Evolutionary conservation across 2,329 filamentous ascomycete species (phyloP), one percentile per base, ranked within the genome.

Genomic region (Gaeumannomyces sp.): DNA sequence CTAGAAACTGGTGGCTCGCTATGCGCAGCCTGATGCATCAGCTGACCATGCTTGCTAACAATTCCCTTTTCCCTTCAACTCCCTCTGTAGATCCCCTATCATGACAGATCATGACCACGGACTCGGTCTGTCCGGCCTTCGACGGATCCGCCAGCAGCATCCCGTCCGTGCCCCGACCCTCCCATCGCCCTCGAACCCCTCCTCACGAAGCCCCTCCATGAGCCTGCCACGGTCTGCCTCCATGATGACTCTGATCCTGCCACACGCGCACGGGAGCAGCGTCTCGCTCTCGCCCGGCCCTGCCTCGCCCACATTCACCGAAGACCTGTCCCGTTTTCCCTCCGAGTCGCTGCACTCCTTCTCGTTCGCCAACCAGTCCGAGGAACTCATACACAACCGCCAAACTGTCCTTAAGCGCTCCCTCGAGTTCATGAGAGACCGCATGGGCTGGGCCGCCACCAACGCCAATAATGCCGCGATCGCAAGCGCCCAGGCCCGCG

Each of bases 311-410:
- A 85, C 85, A 67, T 92, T 93, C 73, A 85, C 87, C 72, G 95
- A 98, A 79, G 95, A 99, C 73, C 85, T 99, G 60, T 89, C 89
- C 60, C 89, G 93, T 62, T 99, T 99, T 74, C 94, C 95, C 1
- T 92, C 92, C 70, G 95, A 99, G 75, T 99, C 95, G 7, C 81
- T 99, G 60, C 95, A 99, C 77, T 99, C 95, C 1, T 99, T 99
- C 79, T 98, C 94, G 16, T 99, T 99, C 76, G 92, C 95, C 57
- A 92, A 96, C 70, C 93, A 97, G 76, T 94, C 93, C 3, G 93
- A 97, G 73, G 94, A 98, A 68, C 88, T 92, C 68, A 83, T 98
- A 65, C 91, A 97, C 74, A 97, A 87, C 75, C 89, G 95, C 64
- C 93, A 98, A 75, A 96, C 92, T 80, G 90, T 97, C 45, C 76